Evolutionary conservation across 257 asterid species (phyloP).

Genomic region (Anisodus tanguticus): DNA sequence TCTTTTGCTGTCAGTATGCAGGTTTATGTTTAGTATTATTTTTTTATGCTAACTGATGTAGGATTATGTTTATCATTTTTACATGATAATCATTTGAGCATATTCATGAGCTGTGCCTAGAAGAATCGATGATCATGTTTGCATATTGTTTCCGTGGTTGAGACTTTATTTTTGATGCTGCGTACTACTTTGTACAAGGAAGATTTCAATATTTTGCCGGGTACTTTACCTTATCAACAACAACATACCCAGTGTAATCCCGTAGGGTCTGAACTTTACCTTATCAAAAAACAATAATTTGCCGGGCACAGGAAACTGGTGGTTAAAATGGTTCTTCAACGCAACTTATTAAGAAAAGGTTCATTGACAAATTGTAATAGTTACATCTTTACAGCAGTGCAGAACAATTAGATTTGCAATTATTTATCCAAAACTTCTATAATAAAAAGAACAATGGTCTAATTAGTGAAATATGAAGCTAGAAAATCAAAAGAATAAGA

Average conservation of each 20-base stretch:
- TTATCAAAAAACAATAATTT: no score
- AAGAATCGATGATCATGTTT: neutral
- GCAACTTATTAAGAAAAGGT: no score
- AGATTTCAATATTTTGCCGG: neutral
- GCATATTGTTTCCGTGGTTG: neutral
- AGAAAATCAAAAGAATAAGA: neutral
- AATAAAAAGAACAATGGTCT: neutral
- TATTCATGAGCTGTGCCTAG: slow-evolving; percentile 1
- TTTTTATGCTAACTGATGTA: no score
- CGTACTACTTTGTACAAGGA: neutral
- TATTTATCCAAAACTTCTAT: neutral
- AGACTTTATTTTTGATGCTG: neutral
- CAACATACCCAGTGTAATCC: no score
- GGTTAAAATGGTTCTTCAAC: neutral
- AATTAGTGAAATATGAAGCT: neutral
- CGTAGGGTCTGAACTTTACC: no score
- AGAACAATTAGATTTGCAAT: neutral
- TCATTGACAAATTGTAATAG: neutral
- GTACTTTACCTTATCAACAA: no score
- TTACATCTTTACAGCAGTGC: neutral
- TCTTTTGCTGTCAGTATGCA: neutral
- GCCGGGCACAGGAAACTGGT: neutral
- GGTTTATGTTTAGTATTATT: neutral
- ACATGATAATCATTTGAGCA: slow-evolving; percentile 2
- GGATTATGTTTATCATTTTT: neutral